phyloP scores from a whole-genome alignment of 441 rosid genomes.

The Manihot esculenta region DNA sequence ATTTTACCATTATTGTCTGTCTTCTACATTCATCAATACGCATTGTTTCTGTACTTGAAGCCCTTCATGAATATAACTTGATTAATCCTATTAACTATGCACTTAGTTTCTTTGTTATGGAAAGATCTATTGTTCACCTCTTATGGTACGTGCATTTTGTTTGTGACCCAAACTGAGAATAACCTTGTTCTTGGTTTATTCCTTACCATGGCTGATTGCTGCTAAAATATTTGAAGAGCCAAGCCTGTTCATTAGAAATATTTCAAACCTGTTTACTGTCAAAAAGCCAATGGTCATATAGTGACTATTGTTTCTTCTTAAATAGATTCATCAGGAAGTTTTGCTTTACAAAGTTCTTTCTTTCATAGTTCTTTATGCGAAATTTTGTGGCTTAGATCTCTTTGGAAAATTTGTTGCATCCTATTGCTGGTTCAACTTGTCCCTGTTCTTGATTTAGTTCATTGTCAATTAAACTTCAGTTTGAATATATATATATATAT shows the following conservation, averaged over 20 bases:
- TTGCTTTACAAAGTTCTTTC: not conserved
- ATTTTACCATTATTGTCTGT: not conserved
- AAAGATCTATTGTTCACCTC: not conserved
- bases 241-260: not conserved
- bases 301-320: not conserved
- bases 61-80: not conserved
- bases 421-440: not conserved
- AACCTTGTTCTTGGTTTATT: not conserved
- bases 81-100: not conserved
- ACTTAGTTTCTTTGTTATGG: not conserved
- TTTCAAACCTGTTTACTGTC: not conserved
- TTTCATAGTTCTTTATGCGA: not conserved
- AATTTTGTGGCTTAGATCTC: not conserved
- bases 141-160: not conserved
- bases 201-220: not conserved
- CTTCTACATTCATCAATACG: not conserved
- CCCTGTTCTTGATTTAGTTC: too few species aligned
- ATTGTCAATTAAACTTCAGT: not conserved
- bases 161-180: not conserved
- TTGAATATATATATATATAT: too few species aligned
- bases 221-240: not conserved
- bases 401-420: not conserved
- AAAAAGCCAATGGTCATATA: not conserved
- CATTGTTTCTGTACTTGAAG: not conserved
- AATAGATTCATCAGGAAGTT: not conserved